Base-by-base conservation (phyloP, 169 alveolate genomes). In the Plasmodium vivax region DNA sequence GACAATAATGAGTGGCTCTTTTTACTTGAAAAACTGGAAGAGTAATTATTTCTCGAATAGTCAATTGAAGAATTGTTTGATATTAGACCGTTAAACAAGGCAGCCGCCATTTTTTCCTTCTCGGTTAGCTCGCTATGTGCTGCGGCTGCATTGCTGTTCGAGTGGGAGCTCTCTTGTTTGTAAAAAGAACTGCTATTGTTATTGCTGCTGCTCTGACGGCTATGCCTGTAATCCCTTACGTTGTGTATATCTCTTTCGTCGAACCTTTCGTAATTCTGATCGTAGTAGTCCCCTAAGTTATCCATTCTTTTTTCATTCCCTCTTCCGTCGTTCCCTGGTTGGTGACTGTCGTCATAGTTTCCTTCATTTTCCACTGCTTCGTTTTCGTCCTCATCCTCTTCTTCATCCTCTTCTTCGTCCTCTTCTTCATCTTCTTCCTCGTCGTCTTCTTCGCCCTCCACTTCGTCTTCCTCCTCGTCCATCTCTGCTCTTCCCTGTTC, bases 61-160 rank as follows among this genome's bases (percentile, higher is more conserved):
- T 23, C 38, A 74, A 58, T 51, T 51, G 77, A 58, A 62, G 90
- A 56, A 80, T 74, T 80, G 51, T 58, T 90, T 30, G 94, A 80
- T 80, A 90, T 30, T 56, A 92, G 51, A 23, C 95, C 95, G 79
- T 84, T 92, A 92, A 92, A 92, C 41, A 92, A 58, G n/a, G 95
- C 95, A 38, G 95, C 95, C 4, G 95, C 95, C 95, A 83, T 92
- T 82, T 92, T 92, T 84, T 92, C 95, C 73, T 84, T 92, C 81
- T 92, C 95, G 27, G 94, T 68, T 43, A 90, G 58, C 77, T 80
- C 91, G 16, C 19, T 30, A 62, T 9, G 82, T 19, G 68, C 51
- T 43, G 5, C 36, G 4, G 30, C 10, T 23, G 38, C 43, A n/a
- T 62, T 47, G 72, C 38, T 90, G 4, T 43, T 56, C 34, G 19